A percentile compares a stretch with the other conserved stretches of the same genome.
Conservation (phyloP, 192 early-diverging fungal species). For the Coemansia sp. region DNA sequence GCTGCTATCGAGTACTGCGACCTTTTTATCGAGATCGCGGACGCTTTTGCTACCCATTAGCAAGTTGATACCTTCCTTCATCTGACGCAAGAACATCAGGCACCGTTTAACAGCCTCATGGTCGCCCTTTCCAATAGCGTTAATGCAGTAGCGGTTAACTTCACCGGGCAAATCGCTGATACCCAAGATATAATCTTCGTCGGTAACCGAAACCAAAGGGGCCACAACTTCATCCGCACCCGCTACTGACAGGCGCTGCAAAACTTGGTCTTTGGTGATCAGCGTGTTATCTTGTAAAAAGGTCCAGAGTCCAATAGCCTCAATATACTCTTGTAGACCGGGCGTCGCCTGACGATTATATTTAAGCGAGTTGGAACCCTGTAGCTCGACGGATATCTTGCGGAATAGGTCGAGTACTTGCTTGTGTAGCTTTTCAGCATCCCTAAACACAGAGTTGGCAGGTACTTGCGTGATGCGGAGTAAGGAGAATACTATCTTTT, state of each 20-base stretch:
- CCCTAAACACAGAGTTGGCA: constrained; percentile 35
- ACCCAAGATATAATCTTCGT: constrained; percentile 62
- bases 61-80: constrained; percentile 52
- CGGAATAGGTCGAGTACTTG: constrained; percentile 39
- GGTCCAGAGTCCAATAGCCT: constrained; percentile 53
- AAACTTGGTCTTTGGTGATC: constrained; percentile 45
- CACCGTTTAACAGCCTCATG: constrained; percentile 42
- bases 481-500: constrained; percentile 58
- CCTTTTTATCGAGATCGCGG: constrained; percentile 44
- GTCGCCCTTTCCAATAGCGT: constrained; percentile 58
- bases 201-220: constrained; percentile 29
- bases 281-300: constrained; percentile 39
- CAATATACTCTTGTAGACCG: constrained; percentile 58
- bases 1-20: constrained; percentile 44
- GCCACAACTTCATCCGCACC: background rate
- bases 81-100: constrained; percentile 46
- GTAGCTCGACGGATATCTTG: constrained; percentile 39
- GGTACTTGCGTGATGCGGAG: constrained; percentile 49
- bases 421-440: constrained; percentile 39
- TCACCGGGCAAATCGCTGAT: constrained; percentile 65
- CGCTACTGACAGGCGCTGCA: constrained; percentile 17
- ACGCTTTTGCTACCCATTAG: constrained; percentile 16
- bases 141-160: constrained; percentile 64
- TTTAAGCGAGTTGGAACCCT: constrained; percentile 44
- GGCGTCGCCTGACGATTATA: constrained; percentile 48